Evolutionary conservation across 306 rosid species (phyloP).

Genomic region (Lathyrus aphaca): DNA sequence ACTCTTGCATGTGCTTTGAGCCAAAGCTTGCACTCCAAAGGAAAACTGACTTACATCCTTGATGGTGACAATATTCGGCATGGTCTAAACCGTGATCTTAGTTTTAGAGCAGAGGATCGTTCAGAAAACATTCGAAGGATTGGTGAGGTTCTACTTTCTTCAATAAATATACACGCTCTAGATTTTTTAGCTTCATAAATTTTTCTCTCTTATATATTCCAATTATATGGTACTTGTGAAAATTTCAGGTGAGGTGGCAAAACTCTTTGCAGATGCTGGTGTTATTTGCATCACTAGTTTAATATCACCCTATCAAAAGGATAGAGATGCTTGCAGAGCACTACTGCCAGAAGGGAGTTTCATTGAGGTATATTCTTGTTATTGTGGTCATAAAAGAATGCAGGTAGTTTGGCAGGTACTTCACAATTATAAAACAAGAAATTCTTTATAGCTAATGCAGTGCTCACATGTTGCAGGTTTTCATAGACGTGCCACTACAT

Average conservation of each 20-base stretch:
- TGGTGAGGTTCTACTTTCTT: slow-evolving; percentile 54
- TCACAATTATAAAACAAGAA: slow-evolving; percentile 35
- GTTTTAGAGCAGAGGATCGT: slow-evolving; percentile 90
- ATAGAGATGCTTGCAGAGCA: slow-evolving; percentile 90
- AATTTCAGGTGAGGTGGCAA: slow-evolving; percentile 88
- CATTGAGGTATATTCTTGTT: slow-evolving; percentile 67
- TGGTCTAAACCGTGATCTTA: slow-evolving; percentile 87
- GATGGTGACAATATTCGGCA: slow-evolving; percentile 98
- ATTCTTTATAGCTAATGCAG: slow-evolving; percentile 31
- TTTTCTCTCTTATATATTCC: background rate
- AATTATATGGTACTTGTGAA: slow-evolving; percentile 27
- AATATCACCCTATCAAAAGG: slow-evolving; percentile 88
- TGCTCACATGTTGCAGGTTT: slow-evolving; percentile 66
- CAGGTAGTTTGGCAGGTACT: slow-evolving; percentile 30
- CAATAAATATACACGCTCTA: background rate
- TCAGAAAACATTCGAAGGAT: slow-evolving; percentile 88
- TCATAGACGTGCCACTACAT: slow-evolving; percentile 79
- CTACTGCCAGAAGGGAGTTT: slow-evolving; percentile 81
- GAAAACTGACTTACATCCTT: slow-evolving; percentile 81
- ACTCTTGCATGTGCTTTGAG: slow-evolving; percentile 94
- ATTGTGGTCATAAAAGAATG: slow-evolving; percentile 16
- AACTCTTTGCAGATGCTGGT: slow-evolving; percentile 97
- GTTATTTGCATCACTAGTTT: slow-evolving; percentile 87
- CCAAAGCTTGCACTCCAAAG: slow-evolving; percentile 71
- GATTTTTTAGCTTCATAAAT: background rate